Evolutionary conservation across 2,329 filamentous ascomycete genomes (phyloP).

Genomic region (Thielaviopsis populi): DNA sequence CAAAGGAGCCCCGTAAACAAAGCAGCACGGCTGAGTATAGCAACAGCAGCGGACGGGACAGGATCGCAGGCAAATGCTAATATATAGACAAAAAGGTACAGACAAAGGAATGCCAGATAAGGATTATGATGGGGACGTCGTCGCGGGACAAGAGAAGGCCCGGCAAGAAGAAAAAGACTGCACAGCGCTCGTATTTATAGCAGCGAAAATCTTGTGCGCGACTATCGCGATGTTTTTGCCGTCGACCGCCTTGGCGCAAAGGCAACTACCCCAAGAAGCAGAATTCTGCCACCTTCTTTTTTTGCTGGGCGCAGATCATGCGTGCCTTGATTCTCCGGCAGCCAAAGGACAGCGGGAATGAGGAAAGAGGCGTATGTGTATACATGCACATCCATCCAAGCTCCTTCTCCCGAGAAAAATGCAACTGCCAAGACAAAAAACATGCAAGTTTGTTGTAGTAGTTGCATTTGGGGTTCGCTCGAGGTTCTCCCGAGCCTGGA

Average conservation of each 20-base stretch:
- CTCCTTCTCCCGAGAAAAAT: neutral
- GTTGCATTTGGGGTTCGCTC: neutral
- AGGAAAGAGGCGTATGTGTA: neutral
- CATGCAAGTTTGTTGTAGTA: neutral
- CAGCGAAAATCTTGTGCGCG: neutral
- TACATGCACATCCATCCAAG: neutral
- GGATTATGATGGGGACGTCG: neutral
- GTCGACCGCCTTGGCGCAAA: neutral
- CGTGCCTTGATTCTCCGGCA: too few species aligned
- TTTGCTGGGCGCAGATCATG: neutral
- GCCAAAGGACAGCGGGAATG: neutral
- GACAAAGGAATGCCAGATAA: neutral
- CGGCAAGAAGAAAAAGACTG: neutral
- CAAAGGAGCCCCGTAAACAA: neutral
- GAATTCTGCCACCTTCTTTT: neutral
- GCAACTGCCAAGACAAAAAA: conserved; percentile 2
- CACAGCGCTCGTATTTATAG: neutral
- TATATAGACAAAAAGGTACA: neutral
- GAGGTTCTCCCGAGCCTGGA: neutral
- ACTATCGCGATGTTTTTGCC: neutral
- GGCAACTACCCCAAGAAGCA: neutral
- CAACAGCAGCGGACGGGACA: neutral
- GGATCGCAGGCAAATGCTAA: neutral
- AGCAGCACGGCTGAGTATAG: neutral
- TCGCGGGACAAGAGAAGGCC: neutral